phyloP scores from a whole-genome alignment of 2,329 filamentous ascomycete species.

The Pseudogymnoascus pannorum region DNA sequence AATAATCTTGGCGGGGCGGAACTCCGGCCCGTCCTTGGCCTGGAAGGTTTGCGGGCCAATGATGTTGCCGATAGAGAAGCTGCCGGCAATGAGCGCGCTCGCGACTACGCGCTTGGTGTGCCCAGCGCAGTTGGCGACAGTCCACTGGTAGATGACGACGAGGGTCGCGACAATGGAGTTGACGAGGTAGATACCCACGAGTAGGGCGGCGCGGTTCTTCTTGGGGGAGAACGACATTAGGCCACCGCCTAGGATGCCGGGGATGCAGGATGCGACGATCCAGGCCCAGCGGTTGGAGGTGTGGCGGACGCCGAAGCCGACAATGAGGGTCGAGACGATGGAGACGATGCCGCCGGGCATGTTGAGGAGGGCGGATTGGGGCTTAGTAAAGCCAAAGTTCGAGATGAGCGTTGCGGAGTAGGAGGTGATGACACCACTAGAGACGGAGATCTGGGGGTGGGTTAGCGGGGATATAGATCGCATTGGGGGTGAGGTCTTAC shows the following conservation, averaged over 20 bases:
- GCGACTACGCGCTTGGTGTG: slow-evolving; percentile 45
- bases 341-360: slow-evolving; percentile 46
- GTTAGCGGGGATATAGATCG: slow-evolving; percentile 19
- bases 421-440: slow-evolving; percentile 45
- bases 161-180: slow-evolving; percentile 42
- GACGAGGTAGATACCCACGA: slow-evolving; percentile 44
- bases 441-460: slow-evolving; percentile 37
- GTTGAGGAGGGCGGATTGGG: slow-evolving; percentile 44
- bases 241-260: slow-evolving; percentile 33
- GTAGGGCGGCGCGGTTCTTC: slow-evolving; percentile 38
- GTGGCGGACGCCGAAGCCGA: slow-evolving; percentile 40
- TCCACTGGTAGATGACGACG: slow-evolving; percentile 40
- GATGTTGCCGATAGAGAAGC: slow-evolving; percentile 47
- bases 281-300: slow-evolving; percentile 44
- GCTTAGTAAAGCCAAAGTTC: slow-evolving; percentile 39
- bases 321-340: slow-evolving; percentile 44
- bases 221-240: slow-evolving; percentile 45
- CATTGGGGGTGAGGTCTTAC: slow-evolving; percentile 27
- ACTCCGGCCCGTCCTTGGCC: slow-evolving; percentile 42
- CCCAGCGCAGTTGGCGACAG: slow-evolving; percentile 42
- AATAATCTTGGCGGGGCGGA: slow-evolving; percentile 44
- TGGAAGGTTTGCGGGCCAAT: slow-evolving; percentile 50
- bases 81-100: slow-evolving; percentile 39
- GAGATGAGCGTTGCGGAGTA: slow-evolving; percentile 48
- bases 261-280: slow-evolving; percentile 41